A percentile compares a stretch with the other conserved stretches of the same genome.
phyloP scores from a whole-genome alignment of 371 early-diverging fungal species.

The Coemansia sp. region DNA sequence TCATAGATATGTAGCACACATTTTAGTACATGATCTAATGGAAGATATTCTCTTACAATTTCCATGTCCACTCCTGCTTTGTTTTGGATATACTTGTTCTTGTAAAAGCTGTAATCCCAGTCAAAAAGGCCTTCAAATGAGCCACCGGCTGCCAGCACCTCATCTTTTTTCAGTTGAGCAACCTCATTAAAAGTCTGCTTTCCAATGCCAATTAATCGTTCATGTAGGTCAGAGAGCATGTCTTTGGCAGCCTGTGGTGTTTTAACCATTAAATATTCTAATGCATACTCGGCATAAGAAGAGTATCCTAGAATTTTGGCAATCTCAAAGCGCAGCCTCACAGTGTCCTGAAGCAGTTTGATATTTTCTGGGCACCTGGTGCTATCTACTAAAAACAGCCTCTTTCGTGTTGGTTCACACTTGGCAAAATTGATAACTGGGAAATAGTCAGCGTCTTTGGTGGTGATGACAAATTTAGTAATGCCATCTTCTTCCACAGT shows the following conservation, averaged over 20 bases:
- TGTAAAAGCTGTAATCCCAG: constrained; percentile 75
- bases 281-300: constrained; percentile 65
- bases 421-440: constrained; percentile 59
- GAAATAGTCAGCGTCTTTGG: constrained; percentile 62
- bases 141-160: constrained; percentile 18
- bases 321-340: constrained; percentile 57
- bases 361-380: constrained; percentile 61
- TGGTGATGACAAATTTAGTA: constrained; percentile 61
- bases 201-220: constrained; percentile 55
- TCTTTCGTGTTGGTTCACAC: constrained; percentile 58
- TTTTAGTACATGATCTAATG: constrained; percentile 58
- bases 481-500: constrained; percentile 56
- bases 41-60: constrained; percentile 71
- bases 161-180: constrained; percentile 56
- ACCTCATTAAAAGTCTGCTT: constrained; percentile 60
- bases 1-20: constrained; percentile 69
- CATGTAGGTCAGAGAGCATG: constrained; percentile 64
- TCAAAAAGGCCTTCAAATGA: constrained; percentile 52
- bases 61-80: constrained; percentile 71
- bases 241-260: constrained; percentile 59
- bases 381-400: constrained; percentile 54
- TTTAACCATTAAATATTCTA: constrained; percentile 84
- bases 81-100: constrained; percentile 63
- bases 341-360: constrained; percentile 52
- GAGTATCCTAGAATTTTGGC: constrained; percentile 64